Evolutionary conservation across 108 stramenopile genomes (phyloP).

Genomic region (Phaeodactylum tricornutum): DNA sequence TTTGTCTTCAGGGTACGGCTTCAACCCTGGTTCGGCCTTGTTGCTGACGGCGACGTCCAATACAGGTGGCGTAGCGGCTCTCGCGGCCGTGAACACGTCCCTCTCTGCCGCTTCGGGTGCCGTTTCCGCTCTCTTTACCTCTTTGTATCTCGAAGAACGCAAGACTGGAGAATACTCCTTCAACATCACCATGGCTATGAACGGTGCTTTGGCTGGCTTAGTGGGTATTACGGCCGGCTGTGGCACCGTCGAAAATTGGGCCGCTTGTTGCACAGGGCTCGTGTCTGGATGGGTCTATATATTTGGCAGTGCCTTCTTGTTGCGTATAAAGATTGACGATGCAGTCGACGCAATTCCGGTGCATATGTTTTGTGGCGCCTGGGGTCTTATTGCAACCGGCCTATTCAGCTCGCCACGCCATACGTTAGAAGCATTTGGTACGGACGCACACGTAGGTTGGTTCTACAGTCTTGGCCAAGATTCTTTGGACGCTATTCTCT

Average conservation of each 20-base stretch:
- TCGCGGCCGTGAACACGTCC: constrained; percentile 75
- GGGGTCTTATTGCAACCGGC: constrained; percentile 80
- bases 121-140: constrained; percentile 33
- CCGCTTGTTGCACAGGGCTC: constrained; percentile 70
- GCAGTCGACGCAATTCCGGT: constrained; percentile 92
- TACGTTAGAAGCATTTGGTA: constrained; percentile 30
- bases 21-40: constrained; percentile 84
- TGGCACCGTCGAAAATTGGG: constrained; percentile 73
- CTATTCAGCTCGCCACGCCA: constrained; percentile 44
- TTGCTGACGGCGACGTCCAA: constrained; percentile 31
- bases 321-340: constrained; percentile 76
- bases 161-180: constrained; percentile 39
- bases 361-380: constrained; percentile 69
- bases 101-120: constrained; percentile 45
- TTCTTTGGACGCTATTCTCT: constrained; percentile 34
- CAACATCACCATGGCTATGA: constrained; percentile 36
- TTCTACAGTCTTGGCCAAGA: constrained; percentile 52
- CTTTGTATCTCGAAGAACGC: constrained; percentile 27
- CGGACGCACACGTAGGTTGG: constrained; percentile 46
- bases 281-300: constrained; percentile 73
- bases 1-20: constrained; percentile 78
- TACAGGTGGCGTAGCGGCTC: constrained; percentile 43
- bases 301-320: constrained; percentile 32
- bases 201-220: constrained; percentile 59
- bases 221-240: constrained; percentile 80